Percentiles rank a stretch among this genome's conserved stretches.
Conservation (phyloP, 2,329 filamentous ascomycete genomes). For the Penicillium occitanis region DNA sequence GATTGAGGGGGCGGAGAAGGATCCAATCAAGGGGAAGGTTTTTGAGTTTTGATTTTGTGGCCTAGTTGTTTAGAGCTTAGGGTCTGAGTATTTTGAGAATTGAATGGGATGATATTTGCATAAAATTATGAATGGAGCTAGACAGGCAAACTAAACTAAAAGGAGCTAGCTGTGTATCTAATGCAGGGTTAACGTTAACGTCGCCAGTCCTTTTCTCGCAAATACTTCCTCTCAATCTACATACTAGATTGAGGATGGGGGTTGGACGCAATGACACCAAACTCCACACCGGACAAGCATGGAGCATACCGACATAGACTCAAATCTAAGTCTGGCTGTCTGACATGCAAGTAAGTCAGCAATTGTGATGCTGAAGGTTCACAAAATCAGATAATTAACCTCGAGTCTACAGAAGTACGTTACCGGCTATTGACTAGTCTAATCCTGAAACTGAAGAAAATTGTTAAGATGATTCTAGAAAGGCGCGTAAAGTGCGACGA, state of each 20-base stretch:
- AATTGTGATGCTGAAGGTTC: too few species aligned
- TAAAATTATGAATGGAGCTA: not conserved
- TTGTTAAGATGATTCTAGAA: constrained; percentile 18
- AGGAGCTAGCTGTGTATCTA: not conserved
- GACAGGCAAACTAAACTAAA: not conserved
- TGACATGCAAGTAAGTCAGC: constrained; percentile 20
- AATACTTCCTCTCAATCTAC: not conserved
- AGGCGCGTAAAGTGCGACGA: constrained; percentile 37
- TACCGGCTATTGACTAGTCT: not conserved
- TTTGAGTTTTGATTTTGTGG: not conserved
- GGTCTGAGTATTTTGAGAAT: not conserved
- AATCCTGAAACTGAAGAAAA: not conserved
- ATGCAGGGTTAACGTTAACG: not conserved
- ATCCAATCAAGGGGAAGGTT: constrained; percentile 24
- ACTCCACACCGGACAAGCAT: not conserved
- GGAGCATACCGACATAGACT: constrained; percentile 1
- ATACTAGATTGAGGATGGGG: not conserved
- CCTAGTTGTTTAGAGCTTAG: not conserved
- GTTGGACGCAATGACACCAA: not conserved
- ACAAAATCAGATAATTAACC: not conserved
- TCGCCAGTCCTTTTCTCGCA: not conserved
- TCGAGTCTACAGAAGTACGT: constrained; percentile 7
- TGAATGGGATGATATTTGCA: not conserved
- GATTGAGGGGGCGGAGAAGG: constrained; percentile 57
- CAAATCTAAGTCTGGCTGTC: constrained; percentile 18